These are phyloP conservation scores for Ophiocordyceps sinensis DNA, from an alignment of 2,329 filamentous ascomycete genomes.

Conservation along the genomic window DNA sequence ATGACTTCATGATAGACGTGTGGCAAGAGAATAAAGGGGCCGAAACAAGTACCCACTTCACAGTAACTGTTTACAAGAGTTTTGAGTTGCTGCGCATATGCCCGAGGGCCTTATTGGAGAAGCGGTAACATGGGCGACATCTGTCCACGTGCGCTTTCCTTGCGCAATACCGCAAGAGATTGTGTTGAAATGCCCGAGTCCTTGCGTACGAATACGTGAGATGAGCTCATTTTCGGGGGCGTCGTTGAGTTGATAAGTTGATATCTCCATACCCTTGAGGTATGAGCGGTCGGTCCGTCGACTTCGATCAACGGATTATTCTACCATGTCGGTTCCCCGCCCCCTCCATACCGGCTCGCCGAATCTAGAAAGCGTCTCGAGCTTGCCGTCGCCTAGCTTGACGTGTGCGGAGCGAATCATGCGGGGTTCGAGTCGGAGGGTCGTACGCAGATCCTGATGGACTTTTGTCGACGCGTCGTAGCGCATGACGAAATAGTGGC, in stretches of 20 bases:
- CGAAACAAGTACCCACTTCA: neutral
- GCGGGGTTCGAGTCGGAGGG: constrained; percentile 71
- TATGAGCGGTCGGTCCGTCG: too few relatives aligned
- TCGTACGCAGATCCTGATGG: constrained; percentile 61
- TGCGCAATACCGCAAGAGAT: too few relatives aligned
- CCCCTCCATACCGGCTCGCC: constrained; percentile 35
- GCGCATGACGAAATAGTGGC: constrained; percentile 96
- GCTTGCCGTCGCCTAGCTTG: constrained; percentile 57
- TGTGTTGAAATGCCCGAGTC: too few relatives aligned
- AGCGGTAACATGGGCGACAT: too few relatives aligned
- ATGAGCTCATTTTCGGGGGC: neutral
- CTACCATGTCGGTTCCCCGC: neutral
- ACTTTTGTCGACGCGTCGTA: constrained; percentile 67
- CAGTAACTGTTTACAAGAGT: neutral
- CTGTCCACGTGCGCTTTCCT: too few relatives aligned
- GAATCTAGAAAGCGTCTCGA: constrained; percentile 35
- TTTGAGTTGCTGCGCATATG: too few relatives aligned
- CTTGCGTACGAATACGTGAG: neutral
- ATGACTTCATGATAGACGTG: constrained; percentile 6
- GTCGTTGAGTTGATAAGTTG: neutral
- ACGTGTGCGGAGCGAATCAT: constrained; percentile 81
- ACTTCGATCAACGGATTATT: too few relatives aligned
- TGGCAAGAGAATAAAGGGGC: neutral
- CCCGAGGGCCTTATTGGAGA: too few relatives aligned
- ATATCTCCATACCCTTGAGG: too few relatives aligned